Percentiles rank a stretch among this genome's conserved stretches.
phyloP scores from a whole-genome alignment of 164 flowering plant species.

The Sextonia rubra region DNA sequence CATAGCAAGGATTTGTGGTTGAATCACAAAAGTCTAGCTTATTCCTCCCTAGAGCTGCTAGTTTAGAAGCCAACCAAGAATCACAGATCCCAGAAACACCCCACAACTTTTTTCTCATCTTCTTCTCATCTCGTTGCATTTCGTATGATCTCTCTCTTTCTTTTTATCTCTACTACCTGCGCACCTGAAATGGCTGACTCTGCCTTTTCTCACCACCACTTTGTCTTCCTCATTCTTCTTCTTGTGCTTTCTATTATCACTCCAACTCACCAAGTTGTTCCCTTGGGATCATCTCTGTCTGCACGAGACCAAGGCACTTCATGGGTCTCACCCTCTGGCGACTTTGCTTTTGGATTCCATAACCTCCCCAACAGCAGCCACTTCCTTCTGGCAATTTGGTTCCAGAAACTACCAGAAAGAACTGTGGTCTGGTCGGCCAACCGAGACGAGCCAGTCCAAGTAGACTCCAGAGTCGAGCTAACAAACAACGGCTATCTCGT shows the following conservation, averaged over 20 bases:
- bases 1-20: too few species aligned
- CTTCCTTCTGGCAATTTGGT: constrained; percentile 33
- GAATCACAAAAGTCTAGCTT: too few species aligned
- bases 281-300: constrained; percentile 16
- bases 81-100: too few species aligned
- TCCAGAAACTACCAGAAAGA: constrained; percentile 22
- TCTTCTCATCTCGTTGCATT: not conserved
- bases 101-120: not conserved
- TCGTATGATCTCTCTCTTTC: not conserved
- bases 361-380: constrained; percentile 4
- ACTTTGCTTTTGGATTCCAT: constrained; percentile 30
- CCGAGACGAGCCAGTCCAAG: constrained; percentile 7
- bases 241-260: not conserved
- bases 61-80: not conserved
- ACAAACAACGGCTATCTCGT: constrained; percentile 8
- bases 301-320: constrained; percentile 1
- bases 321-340: constrained; percentile 31
- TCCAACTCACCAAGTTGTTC: constrained; percentile 7
- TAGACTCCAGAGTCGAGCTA: constrained; percentile 18
- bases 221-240: not conserved
- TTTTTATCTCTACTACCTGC: too few species aligned
- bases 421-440: constrained; percentile 31
- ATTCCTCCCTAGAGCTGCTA: too few species aligned
- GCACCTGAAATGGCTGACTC: not conserved
- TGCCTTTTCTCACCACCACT: not conserved